These are phyloP conservation scores for Medicago truncatula DNA, from an alignment of 306 rosid genomes.

Conservation along the genomic window DNA sequence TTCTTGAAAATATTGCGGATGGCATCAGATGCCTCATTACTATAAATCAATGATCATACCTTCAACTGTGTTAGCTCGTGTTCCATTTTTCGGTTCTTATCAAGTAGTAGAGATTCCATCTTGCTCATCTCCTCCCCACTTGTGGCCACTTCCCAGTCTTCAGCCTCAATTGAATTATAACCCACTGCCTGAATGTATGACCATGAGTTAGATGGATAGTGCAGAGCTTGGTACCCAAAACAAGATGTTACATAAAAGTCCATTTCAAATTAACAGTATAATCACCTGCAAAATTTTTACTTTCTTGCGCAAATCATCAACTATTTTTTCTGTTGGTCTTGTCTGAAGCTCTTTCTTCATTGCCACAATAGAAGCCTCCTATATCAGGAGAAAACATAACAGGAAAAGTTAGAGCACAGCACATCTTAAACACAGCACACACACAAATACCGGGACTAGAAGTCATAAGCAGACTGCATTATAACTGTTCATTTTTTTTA, in stretches of 20 bases:
- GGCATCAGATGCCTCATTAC: constrained; percentile 19
- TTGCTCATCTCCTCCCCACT: constrained; percentile 99
- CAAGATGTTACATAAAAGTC: constrained; percentile 22
- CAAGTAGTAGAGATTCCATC: constrained; percentile 99
- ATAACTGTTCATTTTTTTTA: neutral
- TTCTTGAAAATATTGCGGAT: neutral
- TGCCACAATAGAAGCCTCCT: constrained; percentile 78
- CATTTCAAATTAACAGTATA: constrained; percentile 26
- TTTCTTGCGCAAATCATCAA: constrained; percentile 89
- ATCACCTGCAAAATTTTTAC: constrained; percentile 94
- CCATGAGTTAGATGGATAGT: constrained; percentile 37
- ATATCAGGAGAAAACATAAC: constrained; percentile 32
- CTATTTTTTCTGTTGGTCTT: constrained; percentile 83
- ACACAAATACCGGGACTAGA: neutral
- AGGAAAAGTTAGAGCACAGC: constrained; percentile 24
- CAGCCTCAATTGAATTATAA: constrained; percentile 97
- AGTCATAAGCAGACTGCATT: constrained; percentile 14
- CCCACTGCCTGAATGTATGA: constrained; percentile 80
- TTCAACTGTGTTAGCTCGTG: constrained; percentile 92
- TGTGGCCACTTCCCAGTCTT: constrained; percentile 98
- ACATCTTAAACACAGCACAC: neutral
- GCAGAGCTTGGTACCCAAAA: constrained; percentile 19
- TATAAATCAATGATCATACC: constrained; percentile 52
- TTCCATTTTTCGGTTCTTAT: constrained; percentile 97
- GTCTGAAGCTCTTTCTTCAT: constrained; percentile 88